Evolutionary conservation across 2,329 filamentous ascomycete species (phyloP), one percentile per base, ranked within the genome.

Genomic region (Neofusicoccum kwambonambiense): DNA sequence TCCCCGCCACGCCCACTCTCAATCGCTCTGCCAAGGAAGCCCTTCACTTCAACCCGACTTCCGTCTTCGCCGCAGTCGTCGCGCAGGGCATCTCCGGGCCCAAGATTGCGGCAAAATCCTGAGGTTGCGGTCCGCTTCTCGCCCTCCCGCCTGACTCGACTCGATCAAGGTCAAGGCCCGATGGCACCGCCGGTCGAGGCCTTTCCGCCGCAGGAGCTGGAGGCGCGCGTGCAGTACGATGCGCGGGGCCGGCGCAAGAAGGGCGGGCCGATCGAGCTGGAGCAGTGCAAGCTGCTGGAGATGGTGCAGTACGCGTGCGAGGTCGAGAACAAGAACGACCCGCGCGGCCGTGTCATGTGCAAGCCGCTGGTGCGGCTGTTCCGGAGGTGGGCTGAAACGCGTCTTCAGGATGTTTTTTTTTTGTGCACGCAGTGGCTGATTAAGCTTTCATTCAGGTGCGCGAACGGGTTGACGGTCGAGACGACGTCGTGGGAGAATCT

Each of bases 231-330:
- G 68, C 83, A 87, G 69, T 79, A 77, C 51, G 81, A 79, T 73
- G 79, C 81, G 68, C 80, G 75, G 68, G 84, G 76, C 77, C 81
- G 84, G 71, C 74, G 77, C 58, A 83, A 84, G 67, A 87, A 87
- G 72, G 78, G 80, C 31, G 74, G 73, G n/a, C 76, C 80, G 15
- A 76, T 87, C 66, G 77, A 84, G 37, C 78, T 89, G 5, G 73
- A 78, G 62, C 77, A 84, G 57, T 89, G 87, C 73, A 75, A 81
- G 64, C 75, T 89, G 45, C 79, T 85, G 69, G 85, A 89, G 72
- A 75, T 89, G 74, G 77, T 86, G 52, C 87, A 90, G 76, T 89
- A 88, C 72, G 82, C 82, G 31, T 90, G 87, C 75, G 82, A 86
- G 71, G 76, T 86, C 9, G 77, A 81, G 8, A 60, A 74, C 22